Evolutionary conservation across 495 filamentous ascomycete species (phyloP), one percentile per base, ranked within the genome.

Genomic region (Penicillium fimorum): DNA sequence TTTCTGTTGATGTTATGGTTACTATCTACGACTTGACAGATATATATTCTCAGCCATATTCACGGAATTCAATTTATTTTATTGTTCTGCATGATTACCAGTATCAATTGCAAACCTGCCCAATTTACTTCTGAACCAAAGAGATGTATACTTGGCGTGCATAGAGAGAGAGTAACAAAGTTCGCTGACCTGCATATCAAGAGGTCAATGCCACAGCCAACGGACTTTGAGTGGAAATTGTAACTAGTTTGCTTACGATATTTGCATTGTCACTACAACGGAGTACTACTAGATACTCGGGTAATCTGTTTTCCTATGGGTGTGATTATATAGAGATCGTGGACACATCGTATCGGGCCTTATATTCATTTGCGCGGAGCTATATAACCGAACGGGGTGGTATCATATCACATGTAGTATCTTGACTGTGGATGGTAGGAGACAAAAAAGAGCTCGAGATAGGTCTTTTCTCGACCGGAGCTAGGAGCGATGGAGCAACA

Each of bases 361-460:
- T 25, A 17, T 45, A 30, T 55, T 50, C 38, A 49, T 33, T 27
- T 44, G 25, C 25, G 27, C 17, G 27, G 47, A 47, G 47, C 25
- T 42, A 54, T 48, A 55, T 35, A 44, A 27, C 22, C 40, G 45
- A 37, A 12, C 22, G 27, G 12, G 41, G 42, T 60, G 53, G 53
- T 57, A 60, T 60, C 58, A 55, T 56, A 48, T 56, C 48, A 27
- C 25, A 7, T 27, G 50, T 60, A 53, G 53, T 37, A 57, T 60
- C n/a, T 44, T 41, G 45, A 55, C 56, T n/a, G 45, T 35, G 33
- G 22, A 50, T 42, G 24, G 40, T 13, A 18, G 25, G 37, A 33
- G 35, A 32, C 15, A 30, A 17, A 41, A 43, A 30, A 35, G 32
- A 44, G 15, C 37, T 40, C 32, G 2, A 47, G 40, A 38, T 2